Evolutionary conservation across 129 eudicot species (phyloP).

Genomic region (Deinandra increscens): DNA sequence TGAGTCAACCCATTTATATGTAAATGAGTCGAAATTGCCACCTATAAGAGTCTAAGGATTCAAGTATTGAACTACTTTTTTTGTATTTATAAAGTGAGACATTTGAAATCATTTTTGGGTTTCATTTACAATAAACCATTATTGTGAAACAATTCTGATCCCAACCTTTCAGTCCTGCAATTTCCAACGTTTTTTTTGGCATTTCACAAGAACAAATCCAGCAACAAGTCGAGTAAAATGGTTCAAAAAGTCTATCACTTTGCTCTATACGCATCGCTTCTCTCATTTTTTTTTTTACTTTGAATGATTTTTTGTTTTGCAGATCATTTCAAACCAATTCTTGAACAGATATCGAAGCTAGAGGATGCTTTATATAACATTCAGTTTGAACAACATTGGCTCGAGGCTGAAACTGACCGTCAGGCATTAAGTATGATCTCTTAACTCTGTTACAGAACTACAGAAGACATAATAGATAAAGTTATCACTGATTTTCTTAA

Average conservation of each 20-base stretch:
- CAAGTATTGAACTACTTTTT: background rate
- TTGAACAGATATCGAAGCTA: constrained; percentile 68
- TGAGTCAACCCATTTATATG: background rate
- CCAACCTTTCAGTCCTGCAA: background rate
- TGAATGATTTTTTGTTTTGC: constrained; percentile 21
- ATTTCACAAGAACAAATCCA: background rate
- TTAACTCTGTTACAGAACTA: background rate
- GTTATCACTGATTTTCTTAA: background rate
- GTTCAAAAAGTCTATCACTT: background rate
- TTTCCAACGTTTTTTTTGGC: background rate
- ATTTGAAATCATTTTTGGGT: background rate
- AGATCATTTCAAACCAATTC: constrained; percentile 89
- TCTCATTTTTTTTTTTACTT: background rate
- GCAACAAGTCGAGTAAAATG: background rate
- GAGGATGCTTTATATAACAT: constrained; percentile 76
- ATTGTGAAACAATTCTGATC: background rate
- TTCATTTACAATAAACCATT: background rate
- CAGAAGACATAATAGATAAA: background rate
- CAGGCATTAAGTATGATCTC: constrained; percentile 61
- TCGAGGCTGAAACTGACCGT: constrained; percentile 89
- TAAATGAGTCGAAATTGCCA: background rate
- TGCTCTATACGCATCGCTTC: background rate
- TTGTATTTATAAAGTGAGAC: background rate
- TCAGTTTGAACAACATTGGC: constrained; percentile 92
- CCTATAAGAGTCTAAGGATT: background rate